Percentiles rank a stretch among this genome's conserved stretches.
Evolutionary conservation across 805 yeast species (phyloP).

Genomic region (Candida manassasensis): DNA sequence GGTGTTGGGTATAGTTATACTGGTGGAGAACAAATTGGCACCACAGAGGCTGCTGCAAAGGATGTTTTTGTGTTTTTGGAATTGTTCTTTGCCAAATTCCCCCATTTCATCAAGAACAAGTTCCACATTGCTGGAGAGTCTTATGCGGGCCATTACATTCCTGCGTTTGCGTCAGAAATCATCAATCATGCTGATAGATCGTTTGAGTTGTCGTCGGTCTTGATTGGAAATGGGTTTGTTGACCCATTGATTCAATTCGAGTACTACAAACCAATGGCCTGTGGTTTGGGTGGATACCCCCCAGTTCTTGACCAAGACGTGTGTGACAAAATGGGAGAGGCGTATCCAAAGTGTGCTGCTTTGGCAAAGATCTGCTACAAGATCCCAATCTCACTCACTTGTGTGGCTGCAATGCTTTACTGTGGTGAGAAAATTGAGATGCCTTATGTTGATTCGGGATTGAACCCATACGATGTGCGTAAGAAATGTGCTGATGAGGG

Average conservation of each 20-base stretch:
- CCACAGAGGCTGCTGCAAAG: slow-evolving; percentile 77
- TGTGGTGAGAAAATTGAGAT: slow-evolving; percentile 25
- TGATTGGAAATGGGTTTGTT: slow-evolving; percentile 44
- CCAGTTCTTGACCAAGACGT: slow-evolving; percentile 29
- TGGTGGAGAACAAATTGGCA: slow-evolving; percentile 50
- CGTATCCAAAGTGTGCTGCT: slow-evolving; percentile 30
- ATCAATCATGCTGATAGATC: slow-evolving; percentile 55
- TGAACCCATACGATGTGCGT: slow-evolving; percentile 64
- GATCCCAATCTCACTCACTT: slow-evolving; percentile 28
- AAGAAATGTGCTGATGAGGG: slow-evolving; percentile 44
- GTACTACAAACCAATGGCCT: slow-evolving; percentile 41
- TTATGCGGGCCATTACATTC: slow-evolving; percentile 92
- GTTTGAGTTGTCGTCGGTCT: slow-evolving; percentile 34
- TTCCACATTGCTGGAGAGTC: slow-evolving; percentile 94
- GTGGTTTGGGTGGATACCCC: slow-evolving; percentile 41
- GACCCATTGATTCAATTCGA: slow-evolving; percentile 38
- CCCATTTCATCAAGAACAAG: slow-evolving; percentile 52
- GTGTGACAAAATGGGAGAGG: slow-evolving; percentile 32
- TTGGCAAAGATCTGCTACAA: slow-evolving; percentile 29
- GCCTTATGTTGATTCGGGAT: slow-evolving; percentile 44
- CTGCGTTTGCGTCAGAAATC: slow-evolving; percentile 81
- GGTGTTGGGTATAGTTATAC: slow-evolving; percentile 90
- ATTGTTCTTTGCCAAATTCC: slow-evolving; percentile 79
- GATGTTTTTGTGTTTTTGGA: slow-evolving; percentile 84
- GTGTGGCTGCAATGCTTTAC: slow-evolving; percentile 35